These are phyloP conservation scores for Acanthamoeba pearcei DNA, from an alignment of 208 protist species.

Conservation along the genomic window DNA sequence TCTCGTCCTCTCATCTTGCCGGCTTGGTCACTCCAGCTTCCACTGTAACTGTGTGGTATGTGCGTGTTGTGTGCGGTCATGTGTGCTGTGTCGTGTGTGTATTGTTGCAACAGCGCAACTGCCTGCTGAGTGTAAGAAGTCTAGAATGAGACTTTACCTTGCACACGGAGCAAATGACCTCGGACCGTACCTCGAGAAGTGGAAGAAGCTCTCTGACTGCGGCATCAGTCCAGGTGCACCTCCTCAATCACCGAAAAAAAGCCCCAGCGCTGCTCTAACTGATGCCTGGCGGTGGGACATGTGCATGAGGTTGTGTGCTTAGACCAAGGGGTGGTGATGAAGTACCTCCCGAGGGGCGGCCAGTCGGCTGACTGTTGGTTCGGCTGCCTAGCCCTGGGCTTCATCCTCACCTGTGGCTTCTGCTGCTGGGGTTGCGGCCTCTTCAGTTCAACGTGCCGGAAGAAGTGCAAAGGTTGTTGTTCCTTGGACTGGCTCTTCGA, in stretches of 20 bases:
- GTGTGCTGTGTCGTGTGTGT: too few species aligned
- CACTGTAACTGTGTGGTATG: too few species aligned
- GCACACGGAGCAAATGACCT: not conserved
- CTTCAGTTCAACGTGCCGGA: not conserved
- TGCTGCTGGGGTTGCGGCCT: slow-evolving; percentile 2
- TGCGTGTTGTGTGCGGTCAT: not conserved
- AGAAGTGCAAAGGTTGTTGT: not conserved
- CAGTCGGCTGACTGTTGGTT: not conserved
- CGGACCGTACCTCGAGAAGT: not conserved
- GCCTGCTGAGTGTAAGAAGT: not conserved
- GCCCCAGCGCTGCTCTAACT: not conserved
- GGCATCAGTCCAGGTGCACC: not conserved
- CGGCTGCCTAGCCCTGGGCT: not conserved
- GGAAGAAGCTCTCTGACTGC: not conserved
- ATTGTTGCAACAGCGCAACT: not conserved
- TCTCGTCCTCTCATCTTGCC: too few species aligned
- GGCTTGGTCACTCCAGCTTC: too few species aligned
- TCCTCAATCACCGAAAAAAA: too few species aligned
- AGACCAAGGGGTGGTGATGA: not conserved
- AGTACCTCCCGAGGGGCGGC: not conserved
- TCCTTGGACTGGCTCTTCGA: not conserved
- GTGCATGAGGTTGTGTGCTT: not conserved
- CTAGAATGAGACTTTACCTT: not conserved
- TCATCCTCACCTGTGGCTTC: not conserved
- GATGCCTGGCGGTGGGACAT: not conserved